phyloP scores from a whole-genome alignment of 1,284 basidiomycete genomes.

The Boletus mariae region DNA sequence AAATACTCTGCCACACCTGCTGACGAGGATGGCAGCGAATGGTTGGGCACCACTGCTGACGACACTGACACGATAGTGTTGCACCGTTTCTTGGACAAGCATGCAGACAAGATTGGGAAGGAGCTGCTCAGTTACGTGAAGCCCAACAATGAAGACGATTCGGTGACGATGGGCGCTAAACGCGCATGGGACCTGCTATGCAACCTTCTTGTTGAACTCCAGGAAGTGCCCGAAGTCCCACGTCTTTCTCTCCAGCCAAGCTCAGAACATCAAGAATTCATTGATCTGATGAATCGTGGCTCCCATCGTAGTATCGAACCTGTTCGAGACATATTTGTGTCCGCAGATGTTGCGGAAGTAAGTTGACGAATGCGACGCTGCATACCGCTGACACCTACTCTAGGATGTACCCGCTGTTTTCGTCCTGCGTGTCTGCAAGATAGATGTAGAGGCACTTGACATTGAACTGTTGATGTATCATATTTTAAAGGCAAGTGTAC shows the following conservation, averaged over 20 bases:
- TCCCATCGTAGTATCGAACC: conserved; percentile 57
- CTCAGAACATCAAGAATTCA: conserved; percentile 56
- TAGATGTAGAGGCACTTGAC: conserved; percentile 82
- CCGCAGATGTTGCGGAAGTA: conserved; percentile 46
- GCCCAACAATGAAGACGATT: conserved; percentile 55
- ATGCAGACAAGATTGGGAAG: conserved; percentile 82
- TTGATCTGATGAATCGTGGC: conserved; percentile 69
- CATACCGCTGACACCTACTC: conserved; percentile 7
- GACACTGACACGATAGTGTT: conserved; percentile 79
- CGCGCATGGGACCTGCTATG: conserved; percentile 76
- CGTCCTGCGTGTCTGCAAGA: conserved; percentile 59
- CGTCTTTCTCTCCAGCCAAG: conserved; percentile 49
- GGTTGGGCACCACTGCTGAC: conserved; percentile 71
- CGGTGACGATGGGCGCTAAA: conserved; percentile 60
- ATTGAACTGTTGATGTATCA: conserved; percentile 83
- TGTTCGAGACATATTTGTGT: conserved; percentile 69
- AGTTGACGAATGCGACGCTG: conserved; percentile 34
- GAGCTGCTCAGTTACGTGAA: conserved; percentile 74
- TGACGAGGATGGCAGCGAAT: conserved; percentile 63
- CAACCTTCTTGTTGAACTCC: conserved; percentile 72
- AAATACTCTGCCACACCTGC: conserved; percentile 48
- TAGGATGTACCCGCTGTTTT: conserved; percentile 58
- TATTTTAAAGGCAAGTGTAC: conserved; percentile 63
- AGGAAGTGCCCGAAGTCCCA: conserved; percentile 66
- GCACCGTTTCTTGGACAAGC: conserved; percentile 79